Base-by-base conservation (phyloP, 768 basidiomycete species). In the Heimioporus sp. region DNA sequence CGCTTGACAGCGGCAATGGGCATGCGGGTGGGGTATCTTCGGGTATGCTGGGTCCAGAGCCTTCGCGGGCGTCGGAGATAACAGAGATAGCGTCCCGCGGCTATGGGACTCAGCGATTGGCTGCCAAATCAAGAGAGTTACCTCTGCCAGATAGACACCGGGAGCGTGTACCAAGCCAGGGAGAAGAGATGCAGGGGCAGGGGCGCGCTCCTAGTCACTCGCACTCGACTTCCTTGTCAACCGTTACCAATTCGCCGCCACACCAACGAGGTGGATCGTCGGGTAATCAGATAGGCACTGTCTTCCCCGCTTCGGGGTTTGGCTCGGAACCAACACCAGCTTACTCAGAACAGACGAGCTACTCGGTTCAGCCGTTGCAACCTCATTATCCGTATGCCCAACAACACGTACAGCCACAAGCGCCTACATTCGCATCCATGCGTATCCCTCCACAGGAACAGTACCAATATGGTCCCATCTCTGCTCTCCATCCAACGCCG, bases 221-320 rank as follows among this genome's bases (percentile, higher is more conserved):
- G 17, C 53, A 61, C 21, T 68, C 66, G 4, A 30, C 57, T 20
- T 68, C 67, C 11, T 3, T 65, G 12, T 60, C 64, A 10, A 68
- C 68, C 24, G 52, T 68, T 5, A 58, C 58, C 6, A 60, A 40
- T 8, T 60, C 64, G 2, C 51, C 64, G 3, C 55, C 43, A 9
- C 56, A 51, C 38, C 28, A n/a, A 28, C 61, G 15, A 31, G 48
- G 43, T 16, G 44, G 46, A 17, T 32, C 40, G 7, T 43, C 46
- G 2, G 34, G 24, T 19, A 11, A 19, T 10, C 15, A 43, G 1
- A 36, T 41, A 3, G 37, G 45, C 4, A 12, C 37, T 20, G 10
- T 9, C n/a, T 52, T 49, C 31, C 20, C 50, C 28, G n/a, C 28
- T n/a, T 17, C 57, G 1, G 15, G 15, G 10, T 42, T 53, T 30